These are phyloP conservation scores for Debaryomyces robertsiae DNA, from an alignment of 1,139 yeast genomes.

Conservation along the genomic window DNA sequence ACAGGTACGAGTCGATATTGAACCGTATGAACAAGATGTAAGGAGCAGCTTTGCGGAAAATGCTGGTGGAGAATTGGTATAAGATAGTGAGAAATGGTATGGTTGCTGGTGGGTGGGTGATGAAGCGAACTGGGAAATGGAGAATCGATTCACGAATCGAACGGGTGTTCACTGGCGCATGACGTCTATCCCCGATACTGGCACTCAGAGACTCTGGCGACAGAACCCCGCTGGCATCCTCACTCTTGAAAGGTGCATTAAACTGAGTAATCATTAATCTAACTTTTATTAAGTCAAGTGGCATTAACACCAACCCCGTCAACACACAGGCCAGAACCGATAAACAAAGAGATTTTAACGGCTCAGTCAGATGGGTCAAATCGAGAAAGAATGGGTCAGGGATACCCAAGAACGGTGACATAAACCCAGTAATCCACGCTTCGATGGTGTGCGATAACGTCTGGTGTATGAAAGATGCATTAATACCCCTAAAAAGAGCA, in stretches of 20 bases:
- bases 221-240: conserved; percentile 7
- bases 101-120: conserved; percentile 58
- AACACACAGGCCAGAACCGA: conserved; percentile 72
- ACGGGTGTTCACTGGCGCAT: conserved; percentile 24
- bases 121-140: conserved; percentile 40
- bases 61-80: conserved; percentile 61
- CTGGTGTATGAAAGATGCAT: conserved; percentile 78
- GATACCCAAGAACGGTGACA: conserved; percentile 79
- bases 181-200: conserved; percentile 7
- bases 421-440: conserved; percentile 89
- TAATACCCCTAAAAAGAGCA: conserved; percentile 85
- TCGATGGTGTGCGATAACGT: conserved; percentile 78
- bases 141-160: conserved; percentile 44
- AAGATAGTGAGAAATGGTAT: conserved; percentile 57
- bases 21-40: conserved; percentile 64
- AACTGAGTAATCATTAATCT: conserved; percentile 69
- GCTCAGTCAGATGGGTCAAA: conserved; percentile 78
- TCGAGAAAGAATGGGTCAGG: conserved; percentile 92
- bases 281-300: conserved; percentile 79
- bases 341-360: conserved; percentile 64
- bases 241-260: conserved; percentile 21
- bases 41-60: conserved; percentile 73
- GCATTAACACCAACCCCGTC: conserved; percentile 77
- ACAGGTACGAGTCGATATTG: conserved; percentile 68
- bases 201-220: conserved; percentile 9